These are phyloP conservation scores for Alternaria brassicae DNA, from an alignment of 2,329 filamentous ascomycete genomes.

Conservation along the genomic window DNA sequence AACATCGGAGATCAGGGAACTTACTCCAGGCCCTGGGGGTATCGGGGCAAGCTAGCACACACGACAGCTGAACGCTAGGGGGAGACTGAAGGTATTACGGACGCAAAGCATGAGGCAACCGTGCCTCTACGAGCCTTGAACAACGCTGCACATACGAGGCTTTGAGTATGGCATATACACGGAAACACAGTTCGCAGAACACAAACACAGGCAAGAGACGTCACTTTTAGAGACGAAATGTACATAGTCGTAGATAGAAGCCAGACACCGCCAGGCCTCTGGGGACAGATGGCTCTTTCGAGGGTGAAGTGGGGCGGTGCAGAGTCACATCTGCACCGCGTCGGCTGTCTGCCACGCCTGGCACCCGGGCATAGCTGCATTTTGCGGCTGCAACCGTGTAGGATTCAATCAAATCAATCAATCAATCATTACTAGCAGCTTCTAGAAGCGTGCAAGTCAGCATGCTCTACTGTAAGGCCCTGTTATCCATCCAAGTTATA, in stretches of 20 bases:
- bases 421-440: too few species aligned
- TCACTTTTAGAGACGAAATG: slow-evolving; percentile 5
- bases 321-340: slow-evolving; percentile 14
- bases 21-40: background rate
- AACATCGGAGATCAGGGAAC: slow-evolving; percentile 1
- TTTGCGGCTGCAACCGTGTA: slow-evolving; percentile 16
- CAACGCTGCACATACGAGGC: background rate
- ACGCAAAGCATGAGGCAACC: slow-evolving; percentile 5
- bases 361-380: slow-evolving; percentile 16
- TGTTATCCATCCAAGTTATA: too few species aligned
- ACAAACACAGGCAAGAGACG: slow-evolving; percentile 5
- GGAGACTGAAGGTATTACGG: slow-evolving; percentile 21
- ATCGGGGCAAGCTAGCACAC: background rate
- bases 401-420: slow-evolving; percentile 13
- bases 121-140: slow-evolving; percentile 4
- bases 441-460: too few species aligned
- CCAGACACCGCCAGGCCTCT: slow-evolving; percentile 12
- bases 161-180: slow-evolving; percentile 8
- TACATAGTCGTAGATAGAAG: slow-evolving; percentile 6
- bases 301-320: slow-evolving; percentile 11
- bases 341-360: slow-evolving; percentile 17
- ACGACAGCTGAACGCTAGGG: slow-evolving; percentile 11
- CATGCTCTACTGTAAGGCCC: too few species aligned
- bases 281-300: slow-evolving; percentile 14
- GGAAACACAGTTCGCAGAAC: slow-evolving; percentile 8